These are phyloP conservation scores for Aquilaria sinensis DNA, from an alignment of 345 rosid species.

Conservation along the genomic window DNA sequence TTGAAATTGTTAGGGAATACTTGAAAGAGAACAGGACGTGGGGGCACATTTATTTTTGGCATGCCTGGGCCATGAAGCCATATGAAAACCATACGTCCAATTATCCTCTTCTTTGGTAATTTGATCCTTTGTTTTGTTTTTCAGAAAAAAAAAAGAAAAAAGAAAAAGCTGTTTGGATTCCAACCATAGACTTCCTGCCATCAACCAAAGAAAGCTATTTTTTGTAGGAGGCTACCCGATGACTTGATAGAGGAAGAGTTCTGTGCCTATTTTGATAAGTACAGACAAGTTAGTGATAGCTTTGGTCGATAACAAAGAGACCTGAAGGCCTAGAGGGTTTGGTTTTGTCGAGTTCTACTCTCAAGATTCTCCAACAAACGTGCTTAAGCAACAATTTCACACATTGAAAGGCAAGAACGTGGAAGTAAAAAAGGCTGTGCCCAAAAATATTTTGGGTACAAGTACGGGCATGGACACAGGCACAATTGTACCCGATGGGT, in stretches of 20 bases:
- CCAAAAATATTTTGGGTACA: neutral
- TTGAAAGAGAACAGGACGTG: no score
- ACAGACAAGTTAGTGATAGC: constrained; percentile 6
- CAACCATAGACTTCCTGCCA: no score
- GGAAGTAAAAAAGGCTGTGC: constrained; percentile 23
- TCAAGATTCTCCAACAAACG: constrained; percentile 5
- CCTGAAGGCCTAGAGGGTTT: constrained; percentile 13
- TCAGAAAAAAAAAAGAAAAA: no score
- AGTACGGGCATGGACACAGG: no score
- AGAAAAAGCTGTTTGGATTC: no score
- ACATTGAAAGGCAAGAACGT: constrained; percentile 14
- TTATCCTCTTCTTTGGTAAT: no score
- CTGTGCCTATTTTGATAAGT: constrained; percentile 12
- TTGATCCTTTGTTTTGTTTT: no score
- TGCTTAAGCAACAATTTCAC: constrained; percentile 3
- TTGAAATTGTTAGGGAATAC: no score
- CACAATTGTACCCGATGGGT: no score
- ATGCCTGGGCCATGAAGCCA: no score
- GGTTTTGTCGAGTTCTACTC: constrained; percentile 21
- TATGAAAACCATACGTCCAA: no score
- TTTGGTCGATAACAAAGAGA: constrained; percentile 10
- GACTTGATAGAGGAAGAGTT: constrained; percentile 10
- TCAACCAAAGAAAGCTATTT: neutral
- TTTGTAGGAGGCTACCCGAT: constrained; percentile 18
- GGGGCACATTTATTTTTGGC: no score